Evolutionary conservation across 441 rosid species (phyloP).

Genomic region (Populus hybrid): DNA sequence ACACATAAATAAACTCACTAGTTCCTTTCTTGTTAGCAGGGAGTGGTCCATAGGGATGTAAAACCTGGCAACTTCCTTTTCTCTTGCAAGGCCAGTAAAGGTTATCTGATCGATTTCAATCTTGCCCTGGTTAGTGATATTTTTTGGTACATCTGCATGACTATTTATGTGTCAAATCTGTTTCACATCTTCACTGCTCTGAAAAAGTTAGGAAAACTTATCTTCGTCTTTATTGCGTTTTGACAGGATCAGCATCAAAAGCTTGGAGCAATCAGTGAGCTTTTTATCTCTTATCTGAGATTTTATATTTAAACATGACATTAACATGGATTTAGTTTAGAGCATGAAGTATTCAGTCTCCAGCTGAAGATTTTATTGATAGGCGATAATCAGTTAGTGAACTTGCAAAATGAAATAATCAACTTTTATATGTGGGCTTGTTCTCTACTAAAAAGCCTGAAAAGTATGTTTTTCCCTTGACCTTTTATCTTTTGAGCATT

Average conservation of each 20-base stretch:
- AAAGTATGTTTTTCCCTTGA: neutral
- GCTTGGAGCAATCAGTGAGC: conserved; percentile 54
- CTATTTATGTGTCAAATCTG: neutral
- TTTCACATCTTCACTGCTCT: neutral
- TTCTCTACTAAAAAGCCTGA: neutral
- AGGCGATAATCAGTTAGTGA: neutral
- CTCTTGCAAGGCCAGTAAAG: conserved; percentile 66
- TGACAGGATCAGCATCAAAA: conserved; percentile 83
- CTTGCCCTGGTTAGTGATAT: conserved; percentile 77
- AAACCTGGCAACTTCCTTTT: conserved; percentile 98
- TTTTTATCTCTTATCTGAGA: conserved; percentile 1
- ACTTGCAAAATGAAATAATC: neutral
- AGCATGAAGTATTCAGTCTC: neutral
- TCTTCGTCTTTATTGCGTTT: conserved; percentile 23
- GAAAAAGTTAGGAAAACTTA: conserved; percentile 3
- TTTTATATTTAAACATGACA: conserved; percentile 1
- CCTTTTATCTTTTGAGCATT: neutral
- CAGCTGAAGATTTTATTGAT: conserved; percentile 2
- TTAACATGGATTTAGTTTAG: neutral
- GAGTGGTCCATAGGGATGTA: conserved; percentile 93
- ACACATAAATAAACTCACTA: neutral
- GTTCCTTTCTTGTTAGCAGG: conserved; percentile 40
- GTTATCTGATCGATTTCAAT: conserved; percentile 94
- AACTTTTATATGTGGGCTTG: neutral
- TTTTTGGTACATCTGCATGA: neutral